Percentiles rank a stretch among this genome's conserved stretches.
phyloP scores from a whole-genome alignment of 2,329 filamentous ascomycete species.

The Leptographium procerum region DNA sequence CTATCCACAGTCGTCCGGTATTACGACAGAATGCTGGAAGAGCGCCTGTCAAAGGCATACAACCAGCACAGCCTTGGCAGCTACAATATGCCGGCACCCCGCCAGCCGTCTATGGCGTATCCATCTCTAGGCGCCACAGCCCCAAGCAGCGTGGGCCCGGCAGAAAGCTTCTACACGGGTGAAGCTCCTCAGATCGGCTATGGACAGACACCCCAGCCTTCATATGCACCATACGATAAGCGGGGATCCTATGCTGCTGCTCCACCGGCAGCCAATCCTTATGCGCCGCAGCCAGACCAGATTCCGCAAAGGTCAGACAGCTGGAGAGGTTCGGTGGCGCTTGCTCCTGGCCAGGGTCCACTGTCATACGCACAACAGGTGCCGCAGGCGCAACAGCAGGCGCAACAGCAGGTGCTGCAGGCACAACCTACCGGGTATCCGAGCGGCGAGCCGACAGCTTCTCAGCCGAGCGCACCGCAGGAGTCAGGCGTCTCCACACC shows the following conservation, averaged over 20 bases:
- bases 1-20: constrained; percentile 92
- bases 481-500: constrained; percentile 23
- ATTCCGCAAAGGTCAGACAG: constrained; percentile 34
- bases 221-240: constrained; percentile 32
- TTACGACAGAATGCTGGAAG: constrained; percentile 96
- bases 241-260: constrained; percentile 28
- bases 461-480: constrained; percentile 12
- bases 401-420: constrained; percentile 3
- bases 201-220: constrained; percentile 31
- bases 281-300: constrained; percentile 24
- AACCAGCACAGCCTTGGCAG: constrained; percentile 63
- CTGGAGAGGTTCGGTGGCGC: constrained; percentile 31
- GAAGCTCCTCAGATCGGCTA: constrained; percentile 38
- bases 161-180: constrained; percentile 74
- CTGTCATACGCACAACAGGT: constrained; percentile 22
- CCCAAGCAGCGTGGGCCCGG: constrained; percentile 35
- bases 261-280: constrained; percentile 25
- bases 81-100: constrained; percentile 40
- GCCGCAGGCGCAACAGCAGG: too few species aligned
- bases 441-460: neutral
- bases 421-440: constrained; percentile 1
- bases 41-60: constrained; percentile 86
- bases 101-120: constrained; percentile 52
- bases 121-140: constrained; percentile 49
- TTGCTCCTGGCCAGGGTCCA: constrained; percentile 23